A percentile compares a stretch with the other conserved stretches of the same genome.
These are phyloP conservation scores for Phyllosticta citrichinensis DNA, from an alignment of 2,329 filamentous ascomycete species.

Conservation along the genomic window DNA sequence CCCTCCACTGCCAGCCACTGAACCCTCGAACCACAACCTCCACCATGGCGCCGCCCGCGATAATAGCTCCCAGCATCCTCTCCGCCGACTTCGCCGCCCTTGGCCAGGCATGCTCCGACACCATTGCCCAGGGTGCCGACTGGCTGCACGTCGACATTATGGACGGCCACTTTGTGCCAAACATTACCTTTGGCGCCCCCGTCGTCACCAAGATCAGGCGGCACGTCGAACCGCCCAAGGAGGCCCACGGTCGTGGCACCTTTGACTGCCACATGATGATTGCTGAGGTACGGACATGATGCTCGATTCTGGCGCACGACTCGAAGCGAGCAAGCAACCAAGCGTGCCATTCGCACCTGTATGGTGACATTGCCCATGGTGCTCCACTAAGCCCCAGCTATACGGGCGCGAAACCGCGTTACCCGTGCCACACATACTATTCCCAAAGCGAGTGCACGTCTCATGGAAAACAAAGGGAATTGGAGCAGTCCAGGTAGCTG, in stretches of 20 bases:
- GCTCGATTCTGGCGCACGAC: constrained; percentile 1
- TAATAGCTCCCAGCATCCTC: constrained; percentile 96
- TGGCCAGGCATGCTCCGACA: constrained; percentile 74
- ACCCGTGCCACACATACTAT: neutral
- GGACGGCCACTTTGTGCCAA: constrained; percentile 98
- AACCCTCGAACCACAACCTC: constrained; percentile 2
- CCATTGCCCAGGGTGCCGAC: constrained; percentile 72
- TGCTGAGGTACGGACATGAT: constrained; percentile 58
- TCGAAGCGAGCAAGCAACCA: constrained; percentile 11
- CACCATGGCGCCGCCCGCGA: constrained; percentile 76
- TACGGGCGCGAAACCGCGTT: neutral
- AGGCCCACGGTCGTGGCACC: constrained; percentile 68
- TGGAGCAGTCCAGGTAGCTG: neutral
- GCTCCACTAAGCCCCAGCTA: neutral
- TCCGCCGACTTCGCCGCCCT: constrained; percentile 91
- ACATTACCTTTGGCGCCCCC: constrained; percentile 92
- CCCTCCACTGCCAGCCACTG: neutral
- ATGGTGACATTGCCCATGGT: neutral
- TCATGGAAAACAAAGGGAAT: neutral
- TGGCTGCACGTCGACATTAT: constrained; percentile 42
- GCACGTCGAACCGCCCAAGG: constrained; percentile 67
- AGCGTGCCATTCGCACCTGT: neutral
- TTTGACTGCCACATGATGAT: constrained; percentile 99
- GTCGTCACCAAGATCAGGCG: constrained; percentile 89
- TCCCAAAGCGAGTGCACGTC: neutral